Percentiles rank a stretch among this genome's conserved stretches.
These are phyloP conservation scores for Solanum hybrid DNA, from an alignment of 305 asterid species.

Conservation along the genomic window DNA sequence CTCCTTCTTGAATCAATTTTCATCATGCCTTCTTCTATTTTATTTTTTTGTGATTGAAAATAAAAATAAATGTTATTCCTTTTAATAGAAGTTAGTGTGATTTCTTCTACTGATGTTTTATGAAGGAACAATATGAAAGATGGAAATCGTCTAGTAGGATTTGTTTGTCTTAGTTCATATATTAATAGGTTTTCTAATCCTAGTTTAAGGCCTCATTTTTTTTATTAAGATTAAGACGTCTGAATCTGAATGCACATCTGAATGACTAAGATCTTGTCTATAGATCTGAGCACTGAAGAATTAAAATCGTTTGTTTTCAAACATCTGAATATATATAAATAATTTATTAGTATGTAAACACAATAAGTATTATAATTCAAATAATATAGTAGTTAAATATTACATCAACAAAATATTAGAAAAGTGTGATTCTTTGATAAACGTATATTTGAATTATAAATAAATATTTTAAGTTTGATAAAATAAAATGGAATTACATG, in stretches of 20 bases:
- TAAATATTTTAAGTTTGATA: too few relatives aligned
- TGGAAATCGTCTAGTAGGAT: background rate
- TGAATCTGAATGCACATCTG: too few relatives aligned
- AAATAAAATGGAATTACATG: too few relatives aligned
- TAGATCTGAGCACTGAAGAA: too few relatives aligned
- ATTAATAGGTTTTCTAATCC: background rate
- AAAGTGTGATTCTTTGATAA: too few relatives aligned
- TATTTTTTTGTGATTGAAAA: background rate
- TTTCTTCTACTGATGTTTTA: background rate
- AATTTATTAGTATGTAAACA: background rate
- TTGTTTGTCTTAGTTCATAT: background rate
- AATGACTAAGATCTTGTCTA: background rate
- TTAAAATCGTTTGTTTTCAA: background rate
- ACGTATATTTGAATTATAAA: too few relatives aligned
- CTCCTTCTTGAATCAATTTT: background rate
- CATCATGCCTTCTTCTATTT: background rate
- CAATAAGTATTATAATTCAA: too few relatives aligned
- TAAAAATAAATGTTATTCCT: background rate
- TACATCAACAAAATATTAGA: too few relatives aligned
- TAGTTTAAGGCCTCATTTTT: background rate
- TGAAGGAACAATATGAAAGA: background rate
- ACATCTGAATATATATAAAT: background rate
- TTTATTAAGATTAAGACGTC: too few relatives aligned
- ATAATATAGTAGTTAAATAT: too few relatives aligned
- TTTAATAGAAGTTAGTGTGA: background rate